Evolutionary conservation across 495 filamentous ascomycete species (phyloP).

Genomic region (Staphylotrichum tortipilum): DNA sequence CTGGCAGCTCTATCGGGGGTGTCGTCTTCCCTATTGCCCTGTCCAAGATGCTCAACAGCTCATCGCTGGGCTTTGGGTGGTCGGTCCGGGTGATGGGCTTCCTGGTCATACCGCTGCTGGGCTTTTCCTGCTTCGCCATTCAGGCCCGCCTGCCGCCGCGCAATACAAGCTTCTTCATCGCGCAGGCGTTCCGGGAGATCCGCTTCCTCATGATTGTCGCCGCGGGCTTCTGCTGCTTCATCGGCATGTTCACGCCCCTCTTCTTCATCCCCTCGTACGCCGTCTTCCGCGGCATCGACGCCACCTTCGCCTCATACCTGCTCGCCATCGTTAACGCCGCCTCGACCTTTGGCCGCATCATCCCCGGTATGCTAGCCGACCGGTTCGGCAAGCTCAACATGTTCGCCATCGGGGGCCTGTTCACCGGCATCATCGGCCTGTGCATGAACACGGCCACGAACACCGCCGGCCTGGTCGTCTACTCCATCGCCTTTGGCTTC

Average conservation of each 20-base stretch:
- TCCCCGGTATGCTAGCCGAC: slow-evolving; percentile 48
- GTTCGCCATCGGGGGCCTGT: slow-evolving; percentile 24
- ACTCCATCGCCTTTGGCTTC: slow-evolving; percentile 30
- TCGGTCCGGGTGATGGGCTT: slow-evolving; percentile 51
- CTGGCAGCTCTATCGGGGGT: slow-evolving; percentile 51
- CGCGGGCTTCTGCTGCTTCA: slow-evolving; percentile 34
- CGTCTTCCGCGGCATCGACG: slow-evolving; percentile 36
- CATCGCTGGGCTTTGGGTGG: slow-evolving; percentile 50
- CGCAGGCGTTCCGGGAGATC: slow-evolving; percentile 31
- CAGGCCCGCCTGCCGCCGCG: slow-evolving; percentile 41
- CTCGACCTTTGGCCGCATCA: slow-evolving; percentile 48
- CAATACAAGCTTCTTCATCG: slow-evolving; percentile 33
- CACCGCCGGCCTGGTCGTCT: slow-evolving; percentile 35
- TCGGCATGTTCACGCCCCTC: slow-evolving; percentile 49
- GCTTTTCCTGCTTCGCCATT: slow-evolving; percentile 32
- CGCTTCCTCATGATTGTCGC: slow-evolving; percentile 31
- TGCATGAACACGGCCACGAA: slow-evolving; percentile 31
- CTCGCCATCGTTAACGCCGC: slow-evolving; percentile 45
- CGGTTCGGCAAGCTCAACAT: slow-evolving; percentile 46
- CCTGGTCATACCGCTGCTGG: slow-evolving; percentile 41
- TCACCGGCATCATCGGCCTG: slow-evolving; percentile 34
- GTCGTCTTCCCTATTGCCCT: slow-evolving; percentile 42
- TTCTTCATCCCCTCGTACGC: slow-evolving; percentile 52
- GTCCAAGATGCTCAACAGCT: slow-evolving; percentile 32
- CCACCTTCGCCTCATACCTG: slow-evolving; percentile 45